phyloP scores from a whole-genome alignment of 2,329 filamentous ascomycete genomes.

The Shiraia bambusicola region DNA sequence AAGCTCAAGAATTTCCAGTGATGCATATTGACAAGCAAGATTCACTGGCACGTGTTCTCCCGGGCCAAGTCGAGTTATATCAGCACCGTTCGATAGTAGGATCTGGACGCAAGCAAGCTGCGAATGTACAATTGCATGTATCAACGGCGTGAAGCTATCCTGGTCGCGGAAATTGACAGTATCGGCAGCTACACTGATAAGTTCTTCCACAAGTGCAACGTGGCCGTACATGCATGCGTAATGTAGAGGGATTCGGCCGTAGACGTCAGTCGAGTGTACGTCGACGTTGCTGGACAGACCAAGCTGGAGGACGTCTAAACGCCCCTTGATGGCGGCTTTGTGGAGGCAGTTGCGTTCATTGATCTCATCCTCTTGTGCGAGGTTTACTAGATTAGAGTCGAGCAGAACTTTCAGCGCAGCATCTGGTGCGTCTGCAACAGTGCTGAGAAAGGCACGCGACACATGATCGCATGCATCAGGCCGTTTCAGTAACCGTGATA shows the following conservation, averaged over 20 bases:
- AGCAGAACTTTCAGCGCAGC: constrained; percentile 75
- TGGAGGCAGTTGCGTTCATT: constrained; percentile 96
- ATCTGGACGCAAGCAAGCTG: constrained; percentile 77
- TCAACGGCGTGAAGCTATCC: constrained; percentile 94
- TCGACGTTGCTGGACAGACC: constrained; percentile 76
- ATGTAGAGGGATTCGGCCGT: constrained; percentile 88
- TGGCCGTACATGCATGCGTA: constrained; percentile 96
- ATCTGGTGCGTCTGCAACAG: constrained; percentile 80
- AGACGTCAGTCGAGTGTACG: constrained; percentile 81
- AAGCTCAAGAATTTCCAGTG: constrained; percentile 78
- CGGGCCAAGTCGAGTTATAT: constrained; percentile 81
- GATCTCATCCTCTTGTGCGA: constrained; percentile 95
- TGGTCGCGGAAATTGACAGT: constrained; percentile 90
- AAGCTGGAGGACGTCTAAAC: constrained; percentile 72
- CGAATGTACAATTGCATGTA: constrained; percentile 90
- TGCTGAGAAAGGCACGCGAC: constrained; percentile 86
- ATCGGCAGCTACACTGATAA: constrained; percentile 67
- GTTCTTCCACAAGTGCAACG: constrained; percentile 75
- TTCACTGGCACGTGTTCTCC: constrained; percentile 93
- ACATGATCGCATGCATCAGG: constrained; percentile 71
- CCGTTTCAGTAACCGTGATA: constrained; percentile 67
- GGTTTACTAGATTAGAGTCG: constrained; percentile 78
- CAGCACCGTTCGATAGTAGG: constrained; percentile 75
- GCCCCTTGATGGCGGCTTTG: constrained; percentile 93
- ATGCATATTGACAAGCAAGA: constrained; percentile 90